Conservation (phyloP, 2,329 filamentous ascomycete genomes). For the Fusarium austroafricanum region DNA sequence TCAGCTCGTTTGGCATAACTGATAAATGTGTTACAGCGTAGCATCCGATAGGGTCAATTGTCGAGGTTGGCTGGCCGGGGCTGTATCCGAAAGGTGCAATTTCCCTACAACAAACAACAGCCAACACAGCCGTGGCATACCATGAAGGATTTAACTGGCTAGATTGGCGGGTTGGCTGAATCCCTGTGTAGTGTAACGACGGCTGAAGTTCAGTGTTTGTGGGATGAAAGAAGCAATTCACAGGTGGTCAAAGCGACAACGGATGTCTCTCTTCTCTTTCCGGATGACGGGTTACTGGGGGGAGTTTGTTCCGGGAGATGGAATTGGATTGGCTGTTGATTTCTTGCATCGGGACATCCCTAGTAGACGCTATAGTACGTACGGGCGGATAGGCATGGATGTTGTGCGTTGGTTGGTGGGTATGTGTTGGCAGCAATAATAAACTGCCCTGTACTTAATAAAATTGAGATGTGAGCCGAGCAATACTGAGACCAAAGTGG, state of each 20-base stretch:
- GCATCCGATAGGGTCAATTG: background rate
- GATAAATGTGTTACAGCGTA: background rate
- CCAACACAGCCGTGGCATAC: background rate
- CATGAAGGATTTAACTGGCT: slow-evolving; percentile 6
- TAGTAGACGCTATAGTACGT: slow-evolving; percentile 2
- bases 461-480: background rate
- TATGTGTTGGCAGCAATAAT: background rate
- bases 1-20: background rate
- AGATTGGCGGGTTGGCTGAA: slow-evolving; percentile 7
- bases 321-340: slow-evolving; percentile 8
- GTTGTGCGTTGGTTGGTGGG: slow-evolving; percentile 10
- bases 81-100: background rate
- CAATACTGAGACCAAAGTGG: background rate
- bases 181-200: slow-evolving; percentile 9
- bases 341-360: slow-evolving; percentile 17
- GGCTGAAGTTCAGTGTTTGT: slow-evolving; percentile 9
- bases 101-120: background rate
- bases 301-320: background rate
- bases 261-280: background rate
- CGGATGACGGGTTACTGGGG: background rate
- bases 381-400: background rate
- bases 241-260: slow-evolving; percentile 4
- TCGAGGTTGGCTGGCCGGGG: background rate
- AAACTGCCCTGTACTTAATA: too few species aligned
- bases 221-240: slow-evolving; percentile 11